Evolutionary conservation across 768 basidiomycete genomes (phyloP), one percentile per base, ranked within the genome.

Genomic region (Boletellus sp.): DNA sequence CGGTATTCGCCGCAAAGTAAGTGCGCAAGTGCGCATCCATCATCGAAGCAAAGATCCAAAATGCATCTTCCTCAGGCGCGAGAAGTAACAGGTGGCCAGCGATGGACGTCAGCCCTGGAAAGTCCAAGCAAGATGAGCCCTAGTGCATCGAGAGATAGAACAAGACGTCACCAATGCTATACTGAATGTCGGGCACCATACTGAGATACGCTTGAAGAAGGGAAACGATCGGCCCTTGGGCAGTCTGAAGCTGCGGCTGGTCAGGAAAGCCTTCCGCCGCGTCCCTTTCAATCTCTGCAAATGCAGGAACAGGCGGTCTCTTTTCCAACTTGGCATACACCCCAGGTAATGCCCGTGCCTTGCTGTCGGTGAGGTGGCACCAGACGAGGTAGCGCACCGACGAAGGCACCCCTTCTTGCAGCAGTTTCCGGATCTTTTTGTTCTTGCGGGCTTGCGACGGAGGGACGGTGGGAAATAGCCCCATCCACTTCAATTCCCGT

Each of bases 1-100:
- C 72, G 2, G 75, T 70, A 43, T 69, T 76, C 3, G 75, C 60
- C 33, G 84, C 79, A 62, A 90, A 93, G 64, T 90, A 90, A 0
- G 83, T 73, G 1, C 90, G 84, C n/a, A 91, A 72, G 55, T 90
- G 83, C 1, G 79, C 78, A 56, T 92, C 88, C 90, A 93, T 93
- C 55, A 92, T 70, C 3, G 88, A 89, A 1, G 88, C 77, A 62
- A 92, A 91, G 17, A 87, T 91, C 90, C 90, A 93, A 65, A 93
- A 93, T 0, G 87, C 90, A 55, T 93, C 90, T 63, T 93, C 90
- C 54, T 93, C 90, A 0, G 90, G 90, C 0, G 87, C 80, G 41
- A 87, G 81, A 9, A 85, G 68, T 0, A 92, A 68, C 40, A 92
- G 69, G 53, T 89, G 83, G 2, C 87, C 87, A 19, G 83, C 79